phyloP scores from a whole-genome alignment of 495 filamentous ascomycete species.

The Opeltia flavorubescens region DNA sequence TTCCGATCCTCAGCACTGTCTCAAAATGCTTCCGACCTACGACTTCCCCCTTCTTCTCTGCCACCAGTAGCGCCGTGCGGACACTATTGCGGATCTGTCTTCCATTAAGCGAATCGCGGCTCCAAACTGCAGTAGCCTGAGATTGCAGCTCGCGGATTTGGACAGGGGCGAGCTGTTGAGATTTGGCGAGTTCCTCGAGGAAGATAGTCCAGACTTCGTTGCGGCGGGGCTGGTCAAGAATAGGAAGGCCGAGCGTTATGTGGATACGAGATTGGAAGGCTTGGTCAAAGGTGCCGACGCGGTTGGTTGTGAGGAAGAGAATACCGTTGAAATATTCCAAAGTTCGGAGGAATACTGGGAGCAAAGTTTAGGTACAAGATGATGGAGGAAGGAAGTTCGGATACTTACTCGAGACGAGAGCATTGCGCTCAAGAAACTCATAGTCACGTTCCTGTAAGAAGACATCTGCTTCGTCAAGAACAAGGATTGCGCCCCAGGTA shows the following conservation, averaged over 20 bases:
- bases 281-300: slow-evolving; percentile 30
- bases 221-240: slow-evolving; percentile 8
- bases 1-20: slow-evolving; percentile 12
- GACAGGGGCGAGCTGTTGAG: background rate
- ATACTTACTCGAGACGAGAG: slow-evolving; percentile 27
- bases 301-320: slow-evolving; percentile 43
- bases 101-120: slow-evolving; percentile 12
- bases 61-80: slow-evolving; percentile 10
- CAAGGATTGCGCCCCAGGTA: slow-evolving; percentile 24
- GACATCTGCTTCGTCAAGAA: slow-evolving; percentile 35
- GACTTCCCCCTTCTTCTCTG: slow-evolving; percentile 10
- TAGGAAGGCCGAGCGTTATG: slow-evolving; percentile 18
- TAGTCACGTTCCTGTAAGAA: slow-evolving; percentile 28
- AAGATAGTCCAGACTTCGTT: slow-evolving; percentile 10
- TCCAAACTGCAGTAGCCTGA: slow-evolving; percentile 3
- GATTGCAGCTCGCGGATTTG: background rate
- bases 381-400: background rate
- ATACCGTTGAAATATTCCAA: slow-evolving; percentile 46
- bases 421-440: slow-evolving; percentile 25
- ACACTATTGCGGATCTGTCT: slow-evolving; percentile 15
- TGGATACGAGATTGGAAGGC: slow-evolving; percentile 38
- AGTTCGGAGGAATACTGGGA: slow-evolving; percentile 32
- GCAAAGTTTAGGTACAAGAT: background rate
- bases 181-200: slow-evolving; percentile 7
- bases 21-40: slow-evolving; percentile 10